Evolutionary conservation across 768 basidiomycete genomes (phyloP).

Genomic region (Ramaria rubella): DNA sequence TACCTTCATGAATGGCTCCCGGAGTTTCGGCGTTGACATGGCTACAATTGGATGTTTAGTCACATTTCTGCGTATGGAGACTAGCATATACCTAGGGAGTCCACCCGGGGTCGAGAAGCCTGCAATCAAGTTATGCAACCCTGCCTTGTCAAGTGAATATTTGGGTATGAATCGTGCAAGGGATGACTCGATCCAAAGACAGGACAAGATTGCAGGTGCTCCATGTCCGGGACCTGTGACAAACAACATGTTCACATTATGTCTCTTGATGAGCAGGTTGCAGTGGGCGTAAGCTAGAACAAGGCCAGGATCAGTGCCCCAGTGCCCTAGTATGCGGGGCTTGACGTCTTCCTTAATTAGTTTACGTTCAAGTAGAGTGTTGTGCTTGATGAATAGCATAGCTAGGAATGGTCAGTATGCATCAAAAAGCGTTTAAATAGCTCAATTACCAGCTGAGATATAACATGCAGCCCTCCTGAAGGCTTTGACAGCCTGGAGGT

Average conservation of each 20-base stretch:
- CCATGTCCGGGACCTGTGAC: slow-evolving; percentile 85
- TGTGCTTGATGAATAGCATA: slow-evolving; percentile 78
- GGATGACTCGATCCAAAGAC: slow-evolving; percentile 80
- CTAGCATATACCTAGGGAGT: slow-evolving; percentile 58
- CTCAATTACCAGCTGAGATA: slow-evolving; percentile 52
- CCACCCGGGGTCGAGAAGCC: slow-evolving; percentile 79
- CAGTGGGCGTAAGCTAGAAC: slow-evolving; percentile 61
- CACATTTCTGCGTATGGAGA: slow-evolving; percentile 6
- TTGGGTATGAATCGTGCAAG: slow-evolving; percentile 50
- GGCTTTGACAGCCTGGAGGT: slow-evolving; percentile 44
- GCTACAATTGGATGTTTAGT: too few species aligned
- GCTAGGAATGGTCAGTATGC: slow-evolving; percentile 29
- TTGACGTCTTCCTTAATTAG: slow-evolving; percentile 70
- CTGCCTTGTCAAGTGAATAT: slow-evolving; percentile 49
- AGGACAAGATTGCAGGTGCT: slow-evolving; percentile 81
- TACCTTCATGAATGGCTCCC: slow-evolving; percentile 84
- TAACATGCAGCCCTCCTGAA: slow-evolving; percentile 64
- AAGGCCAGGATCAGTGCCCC: slow-evolving; percentile 80
- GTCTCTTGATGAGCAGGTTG: slow-evolving; percentile 47
- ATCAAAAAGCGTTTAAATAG: neutral
- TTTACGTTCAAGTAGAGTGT: slow-evolving; percentile 57
- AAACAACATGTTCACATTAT: slow-evolving; percentile 57
- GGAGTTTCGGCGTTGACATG: slow-evolving; percentile 82
- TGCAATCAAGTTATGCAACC: slow-evolving; percentile 62
- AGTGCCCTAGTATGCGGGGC: slow-evolving; percentile 72